phyloP scores from a whole-genome alignment of 2,329 filamentous ascomycete species.

The Ophiostoma ulmi region DNA sequence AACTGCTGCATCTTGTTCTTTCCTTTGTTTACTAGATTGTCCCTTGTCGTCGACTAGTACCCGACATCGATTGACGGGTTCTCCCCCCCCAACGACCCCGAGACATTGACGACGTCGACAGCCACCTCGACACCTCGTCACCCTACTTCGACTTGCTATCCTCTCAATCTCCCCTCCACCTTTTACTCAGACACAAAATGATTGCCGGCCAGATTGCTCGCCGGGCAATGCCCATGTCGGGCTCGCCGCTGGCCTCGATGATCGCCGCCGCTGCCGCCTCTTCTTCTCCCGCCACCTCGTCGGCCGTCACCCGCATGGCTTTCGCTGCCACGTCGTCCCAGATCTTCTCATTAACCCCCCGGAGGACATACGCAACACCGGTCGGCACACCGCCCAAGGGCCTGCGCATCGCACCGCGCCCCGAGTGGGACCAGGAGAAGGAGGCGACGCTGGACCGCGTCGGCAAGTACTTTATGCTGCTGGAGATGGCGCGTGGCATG shows the following conservation, averaged over 20 bases:
- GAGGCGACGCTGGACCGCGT: conserved; percentile 76
- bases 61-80: conserved; percentile 4
- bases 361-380: conserved; percentile 58
- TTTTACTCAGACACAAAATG: conserved; percentile 22
- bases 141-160: not conserved
- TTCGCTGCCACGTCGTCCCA: conserved; percentile 9
- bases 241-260: conserved; percentile 17
- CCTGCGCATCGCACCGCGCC: conserved; percentile 70
- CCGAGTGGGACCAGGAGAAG: conserved; percentile 73
- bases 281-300: conserved; percentile 16
- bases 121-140: not conserved
- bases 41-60: not conserved
- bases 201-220: conserved; percentile 28
- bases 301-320: conserved; percentile 11
- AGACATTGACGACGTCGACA: conserved; percentile 4
- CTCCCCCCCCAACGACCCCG: conserved; percentile 1
- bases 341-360: conserved; percentile 16
- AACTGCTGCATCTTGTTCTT: not conserved
- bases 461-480: conserved; percentile 90
- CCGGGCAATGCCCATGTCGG: conserved; percentile 17
- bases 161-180: not conserved
- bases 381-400: conserved; percentile 71
- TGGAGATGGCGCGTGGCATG: conserved; percentile 96
- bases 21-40: not conserved
- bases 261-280: conserved; percentile 15